Base-by-base conservation (phyloP, 495 filamentous ascomycete species). In the Neurospora sublineolata region DNA sequence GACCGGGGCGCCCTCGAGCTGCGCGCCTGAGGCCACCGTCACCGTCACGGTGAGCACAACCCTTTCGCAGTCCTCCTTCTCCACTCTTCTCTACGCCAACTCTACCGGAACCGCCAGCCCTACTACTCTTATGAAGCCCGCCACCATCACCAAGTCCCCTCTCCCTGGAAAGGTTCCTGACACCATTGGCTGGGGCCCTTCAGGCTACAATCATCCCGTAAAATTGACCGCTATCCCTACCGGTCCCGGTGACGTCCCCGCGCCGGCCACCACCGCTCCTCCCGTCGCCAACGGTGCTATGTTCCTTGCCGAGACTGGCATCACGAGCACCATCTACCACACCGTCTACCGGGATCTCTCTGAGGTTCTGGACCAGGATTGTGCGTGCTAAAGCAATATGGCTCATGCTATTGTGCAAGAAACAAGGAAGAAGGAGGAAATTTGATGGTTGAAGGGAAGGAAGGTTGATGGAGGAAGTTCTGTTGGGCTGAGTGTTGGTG, bases 41-140 rank as follows among this genome's bases (percentile, higher is more conserved):
- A 80, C 79, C 71, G 75, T 75, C 69, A 80, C 78, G 67, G 77
- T 75, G 74, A 80, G 74, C 75, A 72, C 69, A 39, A 73, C 76
- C 75, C 71, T 69, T 73, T 70, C 69, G 69, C 33, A 23, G 38
- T 38, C 69, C 20, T 73, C 37, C 69, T 44, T 70, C 69, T 67
- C 30, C 69, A 30, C 41, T 42, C 38, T 38, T 30, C 30, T 70
- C 68, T 58, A 70, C 70, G 44, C 18, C 68, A 58, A 74, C 74
- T 40, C 38, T 27, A 71, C 69, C 42, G 39, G 30, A 36, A 42
- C 44, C 70, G 60, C 71, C 40, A 69, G 68, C 30, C 68, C 73
- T 20, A 68, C 73, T 41, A 68, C 39, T 16, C 72, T 36, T 36
- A 36, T 60, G 33, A 37, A 41, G 8, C 58, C 72, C 37, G 37